Percentiles rank a stretch among this genome's conserved stretches.
phyloP scores from a whole-genome alignment of 768 basidiomycete species.

The Rossbeevera mucosa region DNA sequence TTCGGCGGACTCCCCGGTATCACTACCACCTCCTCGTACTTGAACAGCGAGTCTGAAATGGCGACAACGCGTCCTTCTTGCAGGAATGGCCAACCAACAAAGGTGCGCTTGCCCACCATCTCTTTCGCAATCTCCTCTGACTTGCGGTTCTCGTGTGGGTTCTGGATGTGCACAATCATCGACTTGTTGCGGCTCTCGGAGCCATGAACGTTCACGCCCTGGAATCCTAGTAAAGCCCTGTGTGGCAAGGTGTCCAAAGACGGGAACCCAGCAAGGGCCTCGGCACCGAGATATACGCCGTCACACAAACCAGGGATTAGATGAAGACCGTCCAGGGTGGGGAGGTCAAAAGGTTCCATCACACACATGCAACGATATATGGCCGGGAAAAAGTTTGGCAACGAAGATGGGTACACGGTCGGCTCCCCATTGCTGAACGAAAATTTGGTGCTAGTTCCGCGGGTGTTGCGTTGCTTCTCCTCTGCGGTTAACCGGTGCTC shows the following conservation, averaged over 20 bases:
- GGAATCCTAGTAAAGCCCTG: constrained; percentile 69
- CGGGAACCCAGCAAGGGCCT: constrained; percentile 93
- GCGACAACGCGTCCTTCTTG: constrained; percentile 86
- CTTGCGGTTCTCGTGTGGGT: constrained; percentile 63
- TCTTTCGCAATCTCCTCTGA: constrained; percentile 67
- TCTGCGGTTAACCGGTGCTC: constrained; percentile 73
- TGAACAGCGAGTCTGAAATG: constrained; percentile 82
- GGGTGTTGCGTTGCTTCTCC: constrained; percentile 71
- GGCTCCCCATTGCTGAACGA: constrained; percentile 59
- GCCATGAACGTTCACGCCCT: constrained; percentile 92
- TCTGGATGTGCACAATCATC: constrained; percentile 83
- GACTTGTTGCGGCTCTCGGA: constrained; percentile 88
- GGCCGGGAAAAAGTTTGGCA: constrained; percentile 93
- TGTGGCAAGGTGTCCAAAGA: constrained; percentile 88
- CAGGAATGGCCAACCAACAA: constrained; percentile 91
- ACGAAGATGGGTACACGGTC: constrained; percentile 79
- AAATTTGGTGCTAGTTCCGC: constrained; percentile 80
- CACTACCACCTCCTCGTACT: constrained; percentile 68
- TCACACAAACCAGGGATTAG: constrained; percentile 83
- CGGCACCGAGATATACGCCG: constrained; percentile 80
- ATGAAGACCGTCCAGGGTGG: constrained; percentile 78
- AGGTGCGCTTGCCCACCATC: constrained; percentile 74
- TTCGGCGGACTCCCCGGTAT: constrained; percentile 47
- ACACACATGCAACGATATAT: constrained; percentile 73
- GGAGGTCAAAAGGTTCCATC: constrained; percentile 83